These are phyloP conservation scores for Colletotrichum noveboracense DNA, from an alignment of 2,329 filamentous ascomycete species.

Conservation along the genomic window DNA sequence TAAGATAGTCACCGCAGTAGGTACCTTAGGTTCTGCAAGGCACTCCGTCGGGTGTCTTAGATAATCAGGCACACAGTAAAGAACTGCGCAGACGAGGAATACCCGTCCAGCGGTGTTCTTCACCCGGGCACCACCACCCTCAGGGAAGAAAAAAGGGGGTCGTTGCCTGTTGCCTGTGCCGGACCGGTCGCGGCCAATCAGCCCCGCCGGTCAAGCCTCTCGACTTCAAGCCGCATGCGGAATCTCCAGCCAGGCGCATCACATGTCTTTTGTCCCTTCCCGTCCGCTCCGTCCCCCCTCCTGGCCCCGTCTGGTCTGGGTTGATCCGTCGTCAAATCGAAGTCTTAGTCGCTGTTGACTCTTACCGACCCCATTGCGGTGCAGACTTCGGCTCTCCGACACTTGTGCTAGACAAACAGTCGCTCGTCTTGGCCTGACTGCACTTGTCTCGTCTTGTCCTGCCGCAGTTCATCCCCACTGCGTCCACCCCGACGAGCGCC, in stretches of 20 bases:
- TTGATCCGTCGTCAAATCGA: neutral
- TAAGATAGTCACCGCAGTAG: neutral
- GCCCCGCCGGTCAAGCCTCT: constrained; percentile 5
- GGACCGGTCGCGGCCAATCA: constrained; percentile 13
- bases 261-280: constrained; percentile 14
- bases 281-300: constrained; percentile 1
- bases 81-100: neutral
- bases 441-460: neutral
- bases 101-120: neutral
- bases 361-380: constrained; percentile 10
- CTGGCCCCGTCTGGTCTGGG: neutral
- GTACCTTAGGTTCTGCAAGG: neutral
- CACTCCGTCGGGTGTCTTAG: neutral
- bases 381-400: constrained; percentile 10
- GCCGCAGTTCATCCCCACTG: neutral
- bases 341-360: neutral
- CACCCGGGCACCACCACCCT: neutral
- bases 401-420: neutral
- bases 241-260: constrained; percentile 6
- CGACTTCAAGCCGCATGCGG: constrained; percentile 15
- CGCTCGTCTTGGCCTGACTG: neutral
- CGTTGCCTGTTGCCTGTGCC: neutral
- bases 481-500: constrained; percentile 9
- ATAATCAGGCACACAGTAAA: neutral
- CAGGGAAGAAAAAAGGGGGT: neutral